Evolutionary conservation across 1,284 basidiomycete species (phyloP), one percentile per base, ranked within the genome.

Genomic region (Chondrostereum purpureum): DNA sequence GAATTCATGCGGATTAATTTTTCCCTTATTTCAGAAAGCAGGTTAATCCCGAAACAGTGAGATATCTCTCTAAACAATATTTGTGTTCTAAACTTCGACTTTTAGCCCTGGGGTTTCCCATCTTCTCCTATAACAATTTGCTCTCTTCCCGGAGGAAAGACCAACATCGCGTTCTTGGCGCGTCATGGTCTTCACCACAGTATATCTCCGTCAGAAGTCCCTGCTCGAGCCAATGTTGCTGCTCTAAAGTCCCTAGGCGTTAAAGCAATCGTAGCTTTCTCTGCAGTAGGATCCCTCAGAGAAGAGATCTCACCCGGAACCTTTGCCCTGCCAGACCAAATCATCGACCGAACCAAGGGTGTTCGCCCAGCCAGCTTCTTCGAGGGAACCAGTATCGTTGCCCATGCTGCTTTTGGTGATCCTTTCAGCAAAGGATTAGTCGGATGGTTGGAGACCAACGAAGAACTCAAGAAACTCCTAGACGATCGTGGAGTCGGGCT

Each of bases 311-410:
- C 78, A n/a, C 91, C 91, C 0, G 90, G 92, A 35, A 83, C 94
- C 56, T 93, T 98, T 62, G 75, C 83, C 43, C 79, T 99, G 39
- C 94, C 95, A 0, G 75, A 78, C 44, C 94, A 98, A 65, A 91
- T 98, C 68, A 97, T 99, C 62, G 94, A 99, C 66, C 80, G 95
- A 42, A 98, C 95, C 16, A 98, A 97, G 67, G 91, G 92, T 11
- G 70, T 96, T 38, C 78, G 94, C 22, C 81, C 87, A 0, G 75
- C 83, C 8, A 88, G 81, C 21, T 99, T 91, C 72, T 99, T 99
- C 62, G 82, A 92, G 51, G 82, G 78, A 46, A 77, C 83, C 39
- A 77, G 70, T 44, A 66, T 97, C 50, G 94, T 98, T 46, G 92
- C 89, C 0, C 95, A 99, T 63, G 87, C 92, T 8, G 82, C 87